A percentile compares a stretch with the other conserved stretches of the same genome.
Evolutionary conservation across 2,329 filamentous ascomycete genomes (phyloP).

Genomic region (Scleromitrula shiraiana): DNA sequence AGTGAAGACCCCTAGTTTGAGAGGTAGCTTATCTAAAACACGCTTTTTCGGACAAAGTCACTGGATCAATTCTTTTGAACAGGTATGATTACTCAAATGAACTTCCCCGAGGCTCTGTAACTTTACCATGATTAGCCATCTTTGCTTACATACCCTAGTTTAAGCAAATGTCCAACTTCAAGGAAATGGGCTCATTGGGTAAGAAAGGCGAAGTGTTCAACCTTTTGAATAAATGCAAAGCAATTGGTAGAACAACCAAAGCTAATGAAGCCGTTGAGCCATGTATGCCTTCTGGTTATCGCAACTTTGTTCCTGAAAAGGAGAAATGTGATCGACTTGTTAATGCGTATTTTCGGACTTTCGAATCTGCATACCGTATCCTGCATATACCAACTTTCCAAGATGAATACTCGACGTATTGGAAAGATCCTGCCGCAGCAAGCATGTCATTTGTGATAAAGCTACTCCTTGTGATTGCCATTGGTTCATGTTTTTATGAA

Average conservation of each 20-base stretch:
- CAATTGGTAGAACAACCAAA: conserved; percentile 11
- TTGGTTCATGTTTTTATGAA: conserved; percentile 15
- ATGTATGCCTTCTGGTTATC: conserved; percentile 2
- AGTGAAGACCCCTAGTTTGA: conserved; percentile 2
- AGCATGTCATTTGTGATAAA: conserved; percentile 12
- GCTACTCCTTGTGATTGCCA: conserved; percentile 12
- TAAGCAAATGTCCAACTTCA: conserved; percentile 4
- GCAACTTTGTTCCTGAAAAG: conserved; percentile 10
- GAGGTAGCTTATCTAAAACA: conserved; percentile 15
- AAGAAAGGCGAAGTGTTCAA: conserved; percentile 6
- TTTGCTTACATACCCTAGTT: conserved; percentile 5
- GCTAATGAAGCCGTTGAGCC: neutral
- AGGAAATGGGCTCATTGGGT: conserved; percentile 1
- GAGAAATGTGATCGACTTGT: conserved; percentile 30
- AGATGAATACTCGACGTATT: conserved; percentile 35
- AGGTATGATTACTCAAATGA: conserved; percentile 8
- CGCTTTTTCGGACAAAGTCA: conserved; percentile 18
- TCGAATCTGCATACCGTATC: conserved; percentile 37
- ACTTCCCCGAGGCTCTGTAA: neutral
- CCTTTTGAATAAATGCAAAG: conserved; percentile 14
- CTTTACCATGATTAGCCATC: neutral
- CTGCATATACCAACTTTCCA: conserved; percentile 38
- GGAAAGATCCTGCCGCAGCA: conserved; percentile 24
- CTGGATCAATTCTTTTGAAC: conserved; percentile 15
- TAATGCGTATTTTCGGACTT: conserved; percentile 35